Evolutionary conservation across 805 yeast genomes (phyloP).

Genomic region (Wickerhamiella galacta): DNA sequence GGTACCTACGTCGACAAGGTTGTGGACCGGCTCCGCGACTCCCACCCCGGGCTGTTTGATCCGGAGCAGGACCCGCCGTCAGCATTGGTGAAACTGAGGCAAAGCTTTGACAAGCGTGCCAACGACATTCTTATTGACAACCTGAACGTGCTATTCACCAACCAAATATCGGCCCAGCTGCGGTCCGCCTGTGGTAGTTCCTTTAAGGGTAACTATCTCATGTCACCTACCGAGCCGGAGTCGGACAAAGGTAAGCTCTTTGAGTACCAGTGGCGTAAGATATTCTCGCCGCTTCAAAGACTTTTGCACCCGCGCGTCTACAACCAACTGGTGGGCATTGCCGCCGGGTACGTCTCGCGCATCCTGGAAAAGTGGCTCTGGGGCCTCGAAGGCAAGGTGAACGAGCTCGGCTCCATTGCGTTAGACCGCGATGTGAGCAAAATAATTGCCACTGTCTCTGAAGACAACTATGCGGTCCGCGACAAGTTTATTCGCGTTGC

Average conservation of each 20-base stretch:
- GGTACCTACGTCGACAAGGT: slow-evolving; percentile 38
- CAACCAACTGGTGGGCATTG: slow-evolving; percentile 29
- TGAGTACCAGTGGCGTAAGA: slow-evolving; percentile 42
- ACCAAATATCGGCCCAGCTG: slow-evolving; percentile 21
- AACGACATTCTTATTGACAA: slow-evolving; percentile 29
- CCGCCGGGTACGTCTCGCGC: slow-evolving; percentile 39
- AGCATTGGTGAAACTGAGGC: slow-evolving; percentile 8
- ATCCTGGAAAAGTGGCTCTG: slow-evolving; percentile 52
- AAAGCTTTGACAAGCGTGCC: slow-evolving; percentile 21
- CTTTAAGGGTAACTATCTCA: slow-evolving; percentile 26
- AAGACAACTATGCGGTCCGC: slow-evolving; percentile 57
- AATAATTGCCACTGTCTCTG: slow-evolving; percentile 46
- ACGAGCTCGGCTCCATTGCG: slow-evolving; percentile 68
- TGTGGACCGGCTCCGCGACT: slow-evolving; percentile 12
- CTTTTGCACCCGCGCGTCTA: slow-evolving; percentile 40
- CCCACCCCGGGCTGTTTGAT: slow-evolving; percentile 15
- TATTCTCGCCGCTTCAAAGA: slow-evolving; percentile 49
- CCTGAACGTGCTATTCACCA: slow-evolving; percentile 2
- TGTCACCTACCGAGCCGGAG: slow-evolving; percentile 18
- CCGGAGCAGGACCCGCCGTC: slow-evolving; percentile 10
- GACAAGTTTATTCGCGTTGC: slow-evolving; percentile 68
- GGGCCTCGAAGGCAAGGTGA: slow-evolving; percentile 47
- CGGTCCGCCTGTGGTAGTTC: slow-evolving; percentile 23
- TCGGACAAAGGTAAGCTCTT: slow-evolving; percentile 26
- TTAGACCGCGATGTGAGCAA: slow-evolving; percentile 67